Percentiles rank a stretch among this genome's conserved stretches.
Conservation (phyloP, 257 asterid genomes). For the Mentha longifolia region DNA sequence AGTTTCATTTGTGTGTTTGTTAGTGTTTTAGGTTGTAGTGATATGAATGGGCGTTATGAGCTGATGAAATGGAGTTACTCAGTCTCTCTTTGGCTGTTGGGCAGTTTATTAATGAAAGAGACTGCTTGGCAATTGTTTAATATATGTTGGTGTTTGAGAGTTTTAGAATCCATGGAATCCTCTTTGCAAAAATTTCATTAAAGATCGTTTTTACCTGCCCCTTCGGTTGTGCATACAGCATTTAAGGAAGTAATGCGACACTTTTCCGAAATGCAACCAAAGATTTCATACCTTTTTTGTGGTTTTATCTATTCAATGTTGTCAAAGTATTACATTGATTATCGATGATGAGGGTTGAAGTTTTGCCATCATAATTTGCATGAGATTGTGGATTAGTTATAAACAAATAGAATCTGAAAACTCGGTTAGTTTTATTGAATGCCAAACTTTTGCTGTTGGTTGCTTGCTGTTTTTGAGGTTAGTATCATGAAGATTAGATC, state of each 20-base stretch:
- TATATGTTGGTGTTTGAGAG: slow-evolving; percentile 29
- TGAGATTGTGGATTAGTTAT: not conserved
- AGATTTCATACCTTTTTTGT: not conserved
- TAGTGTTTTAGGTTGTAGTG: not conserved
- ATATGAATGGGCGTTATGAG: not conserved
- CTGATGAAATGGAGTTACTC: slow-evolving; percentile 27
- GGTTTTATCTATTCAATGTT: slow-evolving; percentile 10
- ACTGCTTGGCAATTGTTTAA: slow-evolving; percentile 19
- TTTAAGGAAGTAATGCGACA: not conserved
- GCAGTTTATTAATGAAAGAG: not conserved
- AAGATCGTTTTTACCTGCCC: not conserved
- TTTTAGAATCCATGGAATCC: slow-evolving; percentile 25
- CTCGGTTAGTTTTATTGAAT: not conserved
- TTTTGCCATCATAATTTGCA: slow-evolving; percentile 11
- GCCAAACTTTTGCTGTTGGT: slow-evolving; percentile 4
- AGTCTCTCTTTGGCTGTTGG: slow-evolving; percentile 18
- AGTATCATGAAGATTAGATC: not conserved
- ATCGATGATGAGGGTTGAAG: slow-evolving; percentile 12
- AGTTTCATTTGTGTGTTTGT: not conserved
- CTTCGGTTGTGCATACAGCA: not conserved
- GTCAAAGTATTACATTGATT: not conserved
- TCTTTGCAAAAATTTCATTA: slow-evolving; percentile 7
- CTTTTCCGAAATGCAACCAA: not conserved
- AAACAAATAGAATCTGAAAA: not conserved
- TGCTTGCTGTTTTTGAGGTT: not conserved